Base-by-base conservation (phyloP, 495 filamentous ascomycete genomes). In the Podospora bellae-mahoneyi region DNA sequence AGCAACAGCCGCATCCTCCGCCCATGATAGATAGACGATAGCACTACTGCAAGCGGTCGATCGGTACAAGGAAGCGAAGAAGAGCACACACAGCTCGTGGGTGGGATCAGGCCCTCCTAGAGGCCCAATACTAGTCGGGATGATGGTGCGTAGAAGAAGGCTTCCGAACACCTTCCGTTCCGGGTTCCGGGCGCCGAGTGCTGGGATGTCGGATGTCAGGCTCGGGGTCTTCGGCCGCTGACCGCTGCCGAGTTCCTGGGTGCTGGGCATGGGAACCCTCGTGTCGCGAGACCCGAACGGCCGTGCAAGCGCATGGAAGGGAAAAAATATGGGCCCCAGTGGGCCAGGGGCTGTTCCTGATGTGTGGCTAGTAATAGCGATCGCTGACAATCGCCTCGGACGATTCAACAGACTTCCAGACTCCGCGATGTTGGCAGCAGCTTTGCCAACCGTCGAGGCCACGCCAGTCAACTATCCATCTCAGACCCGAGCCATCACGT, bases 401-500 rank as follows among this genome's bases (percentile, higher is more conserved):
- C 56, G 64, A 10, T 69, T 68, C 34, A 61, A 56, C 74, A 87
- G 85, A 84, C 85, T 77, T 85, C 85, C 74, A 80, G 83, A 75
- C 81, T 81, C 77, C 84, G 80, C 74, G 81, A 86, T 78, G 78
- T 83, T 76, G 83, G 80, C 74, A 79, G 78, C 74, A 85, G 82
- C 73, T 85, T 85, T 76, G 77, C 82, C 66, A 84, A 77, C 75
- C 80, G 84, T 75, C 82, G 84, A 67, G 84, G 85, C 67, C 85
- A 87, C 78, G 82, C 70, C 64, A 81, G 76, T 71, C 83, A 85
- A 74, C 82, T 86, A 54, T 87, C 85, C 65, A 86, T 87, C 71
- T 86, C 84, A 66, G 84, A 87, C 73, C 80, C 84, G 28, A 92
- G 87, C 78, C 94, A 98, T 83, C 95, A 99, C 87, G 94, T 97